These are phyloP conservation scores for Dryas octopetala DNA, from an alignment of 306 rosid genomes.

Conservation along the genomic window DNA sequence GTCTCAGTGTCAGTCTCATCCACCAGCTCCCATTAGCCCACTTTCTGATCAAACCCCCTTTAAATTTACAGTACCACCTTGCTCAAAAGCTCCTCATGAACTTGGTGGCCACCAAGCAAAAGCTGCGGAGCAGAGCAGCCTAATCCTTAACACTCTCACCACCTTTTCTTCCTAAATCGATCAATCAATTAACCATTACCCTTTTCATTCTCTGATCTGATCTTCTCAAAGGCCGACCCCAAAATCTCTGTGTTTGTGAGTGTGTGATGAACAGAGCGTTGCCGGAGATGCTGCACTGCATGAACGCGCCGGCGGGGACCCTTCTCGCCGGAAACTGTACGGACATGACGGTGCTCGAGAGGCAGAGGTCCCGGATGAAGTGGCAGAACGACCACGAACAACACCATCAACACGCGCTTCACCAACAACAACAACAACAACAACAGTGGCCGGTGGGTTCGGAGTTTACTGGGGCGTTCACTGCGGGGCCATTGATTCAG, in stretches of 20 bases:
- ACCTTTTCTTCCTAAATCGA: conserved; percentile 5
- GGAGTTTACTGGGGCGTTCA: conserved; percentile 35
- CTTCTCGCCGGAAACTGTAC: conserved; percentile 28
- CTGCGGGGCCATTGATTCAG: conserved; percentile 14
- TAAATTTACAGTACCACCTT: neutral
- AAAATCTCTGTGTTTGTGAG: neutral
- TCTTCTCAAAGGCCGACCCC: neutral
- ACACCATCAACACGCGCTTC: neutral
- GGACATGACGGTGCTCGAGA: conserved; percentile 40
- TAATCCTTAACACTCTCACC: neutral
- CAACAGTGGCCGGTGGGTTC: conserved; percentile 23
- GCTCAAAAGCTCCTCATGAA: neutral
- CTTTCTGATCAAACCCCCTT: conserved; percentile 1
- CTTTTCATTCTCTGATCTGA: neutral
- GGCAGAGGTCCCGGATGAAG: conserved; percentile 26
- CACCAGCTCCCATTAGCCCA: conserved; percentile 12
- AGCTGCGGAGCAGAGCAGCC: no score
- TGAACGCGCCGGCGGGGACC: conserved; percentile 25
- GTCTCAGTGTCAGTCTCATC: neutral
- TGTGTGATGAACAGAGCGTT: conserved; percentile 30
- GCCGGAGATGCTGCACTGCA: conserved; percentile 37
- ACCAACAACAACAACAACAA: conserved; percentile 4
- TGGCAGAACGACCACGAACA: conserved; percentile 24
- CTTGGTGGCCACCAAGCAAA: neutral
- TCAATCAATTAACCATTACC: neutral